Evolutionary conservation across 1,139 yeast species (phyloP).

Genomic region (Suhomyces terraborum): DNA sequence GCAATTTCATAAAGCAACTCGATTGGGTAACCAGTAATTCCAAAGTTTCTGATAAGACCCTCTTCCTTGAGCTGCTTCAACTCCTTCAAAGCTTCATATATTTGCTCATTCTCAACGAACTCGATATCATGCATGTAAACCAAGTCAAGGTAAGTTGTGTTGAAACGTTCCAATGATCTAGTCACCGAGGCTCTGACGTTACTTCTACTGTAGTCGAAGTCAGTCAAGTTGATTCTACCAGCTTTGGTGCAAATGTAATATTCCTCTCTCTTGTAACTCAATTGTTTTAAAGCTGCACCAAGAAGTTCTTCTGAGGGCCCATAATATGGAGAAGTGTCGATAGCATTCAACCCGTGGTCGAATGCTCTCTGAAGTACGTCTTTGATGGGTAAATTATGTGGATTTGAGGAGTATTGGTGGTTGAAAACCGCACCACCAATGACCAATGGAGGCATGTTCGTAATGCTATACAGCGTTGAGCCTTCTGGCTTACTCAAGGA

Average conservation of each 20-base stretch:
- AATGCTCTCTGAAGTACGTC: slow-evolving; percentile 64
- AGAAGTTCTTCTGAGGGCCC: slow-evolving; percentile 82
- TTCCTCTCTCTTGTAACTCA: slow-evolving; percentile 55
- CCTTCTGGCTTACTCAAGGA: slow-evolving; percentile 16
- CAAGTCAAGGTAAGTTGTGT: slow-evolving; percentile 70
- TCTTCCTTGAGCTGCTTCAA: slow-evolving; percentile 59
- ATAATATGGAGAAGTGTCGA: slow-evolving; percentile 92
- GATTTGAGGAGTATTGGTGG: slow-evolving; percentile 70
- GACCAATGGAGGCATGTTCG: slow-evolving; percentile 58
- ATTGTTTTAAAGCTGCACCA: slow-evolving; percentile 60
- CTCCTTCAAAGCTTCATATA: slow-evolving; percentile 63
- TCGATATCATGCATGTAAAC: slow-evolving; percentile 90
- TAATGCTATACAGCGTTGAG: slow-evolving; percentile 27
- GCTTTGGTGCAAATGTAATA: slow-evolving; percentile 84
- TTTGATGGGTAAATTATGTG: slow-evolving; percentile 56
- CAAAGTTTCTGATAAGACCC: slow-evolving; percentile 67
- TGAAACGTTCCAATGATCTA: slow-evolving; percentile 65
- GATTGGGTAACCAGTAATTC: slow-evolving; percentile 88
- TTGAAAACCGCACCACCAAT: slow-evolving; percentile 89
- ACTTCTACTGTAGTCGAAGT: slow-evolving; percentile 71
- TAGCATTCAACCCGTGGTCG: slow-evolving; percentile 66
- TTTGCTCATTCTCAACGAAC: slow-evolving; percentile 59
- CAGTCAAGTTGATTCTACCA: slow-evolving; percentile 68
- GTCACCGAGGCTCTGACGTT: slow-evolving; percentile 62
- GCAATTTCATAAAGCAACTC: slow-evolving; percentile 60